A percentile compares a stretch with the other conserved stretches of the same genome.
Conservation (phyloP, 495 filamentous ascomycete species). For the Aspergillus cristatus region DNA sequence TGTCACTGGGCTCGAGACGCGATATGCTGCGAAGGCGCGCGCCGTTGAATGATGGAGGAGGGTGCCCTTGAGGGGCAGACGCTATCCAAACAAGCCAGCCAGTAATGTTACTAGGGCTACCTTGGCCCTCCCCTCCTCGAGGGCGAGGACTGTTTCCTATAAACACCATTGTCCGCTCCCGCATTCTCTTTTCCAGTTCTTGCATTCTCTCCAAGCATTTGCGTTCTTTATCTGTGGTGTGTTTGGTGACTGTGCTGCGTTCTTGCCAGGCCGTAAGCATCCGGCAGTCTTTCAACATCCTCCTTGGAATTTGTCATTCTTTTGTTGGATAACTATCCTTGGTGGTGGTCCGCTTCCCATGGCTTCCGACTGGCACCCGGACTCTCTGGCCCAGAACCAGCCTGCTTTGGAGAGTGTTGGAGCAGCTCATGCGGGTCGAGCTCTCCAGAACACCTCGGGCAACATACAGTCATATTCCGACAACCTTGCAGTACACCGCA, state of each 20-base stretch:
- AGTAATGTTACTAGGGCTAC: slow-evolving; percentile 30
- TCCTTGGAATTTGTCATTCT: slow-evolving; percentile 45
- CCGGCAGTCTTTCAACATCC: slow-evolving; percentile 26
- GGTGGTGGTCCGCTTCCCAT: slow-evolving; percentile 29
- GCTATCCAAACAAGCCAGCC: slow-evolving; percentile 27
- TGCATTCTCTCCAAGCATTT: slow-evolving; percentile 37
- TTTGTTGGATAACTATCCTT: slow-evolving; percentile 36
- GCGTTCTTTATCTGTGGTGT: slow-evolving; percentile 25
- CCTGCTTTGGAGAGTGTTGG: slow-evolving; percentile 30
- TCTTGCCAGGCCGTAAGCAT: slow-evolving; percentile 37
- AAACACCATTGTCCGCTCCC: slow-evolving; percentile 41
- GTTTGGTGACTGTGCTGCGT: slow-evolving; percentile 29
- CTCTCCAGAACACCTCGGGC: slow-evolving; percentile 41
- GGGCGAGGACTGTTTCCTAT: slow-evolving; percentile 36
- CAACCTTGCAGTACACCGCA: slow-evolving; percentile 19
- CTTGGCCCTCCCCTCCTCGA: slow-evolving; percentile 19
- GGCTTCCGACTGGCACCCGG: slow-evolving; percentile 41
- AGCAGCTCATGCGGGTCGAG: slow-evolving; percentile 29
- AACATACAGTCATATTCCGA: slow-evolving; percentile 41
- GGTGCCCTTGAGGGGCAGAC: slow-evolving; percentile 33
- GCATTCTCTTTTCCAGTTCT: slow-evolving; percentile 51
- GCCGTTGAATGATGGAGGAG: slow-evolving; percentile 26
- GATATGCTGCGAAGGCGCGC: slow-evolving; percentile 22
- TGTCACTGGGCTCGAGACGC: slow-evolving; percentile 24
- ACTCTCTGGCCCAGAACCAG: slow-evolving; percentile 35